Conservation (phyloP, 164 flowering plant genomes). For the Aristolochia californica region DNA sequence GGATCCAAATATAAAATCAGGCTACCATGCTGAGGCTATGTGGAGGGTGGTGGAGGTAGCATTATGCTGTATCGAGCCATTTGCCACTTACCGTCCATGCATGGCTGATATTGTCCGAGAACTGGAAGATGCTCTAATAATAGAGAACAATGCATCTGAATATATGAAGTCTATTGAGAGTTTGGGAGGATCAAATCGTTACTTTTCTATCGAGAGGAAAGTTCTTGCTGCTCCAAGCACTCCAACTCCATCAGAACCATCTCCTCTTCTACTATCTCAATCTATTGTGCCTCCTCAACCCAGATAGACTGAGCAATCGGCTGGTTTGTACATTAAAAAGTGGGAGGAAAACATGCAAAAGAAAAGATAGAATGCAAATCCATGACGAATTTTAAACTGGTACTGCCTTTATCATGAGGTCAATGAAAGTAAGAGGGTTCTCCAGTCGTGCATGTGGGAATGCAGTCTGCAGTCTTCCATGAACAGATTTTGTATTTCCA, state of each 20-base stretch:
- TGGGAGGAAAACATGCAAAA: no score
- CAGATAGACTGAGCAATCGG: no score
- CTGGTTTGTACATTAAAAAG: no score
- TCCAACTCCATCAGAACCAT: conserved; percentile 37
- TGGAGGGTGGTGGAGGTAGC: conserved; percentile 81
- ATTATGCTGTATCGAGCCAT: conserved; percentile 51
- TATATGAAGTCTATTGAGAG: conserved; percentile 76
- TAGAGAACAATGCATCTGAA: conserved; percentile 80
- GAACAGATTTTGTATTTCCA: no score
- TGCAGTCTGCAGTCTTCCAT: no score
- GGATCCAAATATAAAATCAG: conserved; percentile 59
- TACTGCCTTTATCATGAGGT: no score
- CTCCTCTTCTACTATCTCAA: conserved; percentile 16
- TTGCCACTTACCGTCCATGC: conserved; percentile 52
- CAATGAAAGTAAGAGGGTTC: no score
- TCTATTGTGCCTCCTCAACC: conserved; percentile 15
- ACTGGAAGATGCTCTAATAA: conserved; percentile 74
- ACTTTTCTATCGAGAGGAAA: conserved; percentile 36
- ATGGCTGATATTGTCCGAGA: conserved; percentile 73
- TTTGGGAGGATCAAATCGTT: conserved; percentile 46
- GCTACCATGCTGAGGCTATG: conserved; percentile 70
- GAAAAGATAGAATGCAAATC: no score
- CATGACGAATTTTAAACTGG: no score
- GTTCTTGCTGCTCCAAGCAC: conserved; percentile 16
- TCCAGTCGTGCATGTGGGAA: no score